phyloP scores from a whole-genome alignment of 805 yeast species.

The Komagataella populi region DNA sequence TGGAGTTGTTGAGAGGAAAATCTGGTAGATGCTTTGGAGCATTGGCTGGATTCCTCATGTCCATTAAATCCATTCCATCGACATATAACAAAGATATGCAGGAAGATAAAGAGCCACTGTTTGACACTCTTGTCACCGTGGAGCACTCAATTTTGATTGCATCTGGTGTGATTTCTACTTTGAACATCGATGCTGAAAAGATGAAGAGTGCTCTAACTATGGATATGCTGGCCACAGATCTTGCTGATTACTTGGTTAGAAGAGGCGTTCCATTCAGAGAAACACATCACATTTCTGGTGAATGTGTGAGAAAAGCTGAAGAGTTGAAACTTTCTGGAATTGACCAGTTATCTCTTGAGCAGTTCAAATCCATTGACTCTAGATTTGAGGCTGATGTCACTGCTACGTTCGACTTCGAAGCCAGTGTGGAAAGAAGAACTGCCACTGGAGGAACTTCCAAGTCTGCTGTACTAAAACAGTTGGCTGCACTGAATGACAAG shows the following conservation, averaged over 20 bases:
- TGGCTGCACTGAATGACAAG: conserved; percentile 21
- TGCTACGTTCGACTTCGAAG: conserved; percentile 83
- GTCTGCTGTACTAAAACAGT: conserved; percentile 72
- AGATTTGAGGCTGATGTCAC: conserved; percentile 74
- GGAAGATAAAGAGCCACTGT: conserved; percentile 98
- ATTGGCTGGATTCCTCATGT: conserved; percentile 90
- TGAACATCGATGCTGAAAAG: conserved; percentile 52
- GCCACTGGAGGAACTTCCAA: conserved; percentile 98
- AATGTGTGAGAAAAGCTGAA: conserved; percentile 89
- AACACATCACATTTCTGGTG: conserved; percentile 97
- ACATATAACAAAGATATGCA: conserved; percentile 97
- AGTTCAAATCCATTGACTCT: conserved; percentile 65
- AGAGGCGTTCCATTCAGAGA: conserved; percentile 99
- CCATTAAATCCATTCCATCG: conserved; percentile 93
- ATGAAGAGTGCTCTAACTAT: conserved; percentile 88
- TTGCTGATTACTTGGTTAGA: conserved; percentile 94
- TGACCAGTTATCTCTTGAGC: conserved; percentile 67
- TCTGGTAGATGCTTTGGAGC: conserved; percentile 96
- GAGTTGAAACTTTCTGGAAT: conserved; percentile 66
- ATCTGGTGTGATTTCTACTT: conserved; percentile 90
- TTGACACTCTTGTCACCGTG: conserved; percentile 80
- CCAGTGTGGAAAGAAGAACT: conserved; percentile 89
- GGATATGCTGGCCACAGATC: conserved; percentile 98
- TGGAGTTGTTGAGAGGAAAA: conserved; percentile 92
- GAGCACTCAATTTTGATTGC: conserved; percentile 91